Evolutionary conservation across 2,329 filamentous ascomycete species (phyloP).

Genomic region (Amphichorda felina): DNA sequence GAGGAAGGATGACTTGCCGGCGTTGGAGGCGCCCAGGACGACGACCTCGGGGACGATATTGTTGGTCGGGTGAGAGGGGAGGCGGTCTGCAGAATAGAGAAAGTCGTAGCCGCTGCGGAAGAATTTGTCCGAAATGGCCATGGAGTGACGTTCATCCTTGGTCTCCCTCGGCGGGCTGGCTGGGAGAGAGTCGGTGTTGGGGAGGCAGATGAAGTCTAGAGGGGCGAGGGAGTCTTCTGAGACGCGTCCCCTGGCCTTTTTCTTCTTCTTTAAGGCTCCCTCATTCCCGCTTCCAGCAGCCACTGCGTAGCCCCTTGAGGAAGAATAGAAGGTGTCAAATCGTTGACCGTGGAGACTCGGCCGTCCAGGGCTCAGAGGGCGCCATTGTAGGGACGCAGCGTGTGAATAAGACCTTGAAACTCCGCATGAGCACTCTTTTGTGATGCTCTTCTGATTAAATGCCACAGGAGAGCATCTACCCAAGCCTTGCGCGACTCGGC

Average conservation of each 20-base stretch:
- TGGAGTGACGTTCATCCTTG: constrained; percentile 11
- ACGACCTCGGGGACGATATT: constrained; percentile 50
- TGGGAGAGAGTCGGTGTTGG: neutral
- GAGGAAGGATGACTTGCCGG: constrained; percentile 80
- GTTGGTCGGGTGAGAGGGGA: constrained; percentile 38
- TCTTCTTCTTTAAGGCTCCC: neutral
- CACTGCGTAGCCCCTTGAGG: too few relatives aligned
- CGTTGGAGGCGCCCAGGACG: constrained; percentile 78
- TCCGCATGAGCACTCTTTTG: too few relatives aligned
- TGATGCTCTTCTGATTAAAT: too few relatives aligned
- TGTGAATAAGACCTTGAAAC: too few relatives aligned
- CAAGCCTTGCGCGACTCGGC: too few relatives aligned
- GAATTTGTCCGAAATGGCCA: constrained; percentile 17
- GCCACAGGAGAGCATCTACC: too few relatives aligned
- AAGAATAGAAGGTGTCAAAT: too few relatives aligned
- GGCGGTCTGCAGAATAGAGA: constrained; percentile 36
- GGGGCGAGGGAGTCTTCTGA: neutral
- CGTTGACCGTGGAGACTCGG: too few relatives aligned
- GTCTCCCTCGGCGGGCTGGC: constrained; percentile 1
- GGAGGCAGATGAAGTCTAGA: constrained; percentile 1
- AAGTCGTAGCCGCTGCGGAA: constrained; percentile 21
- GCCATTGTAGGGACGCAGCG: too few relatives aligned
- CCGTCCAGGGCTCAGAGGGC: too few relatives aligned
- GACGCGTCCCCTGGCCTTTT: neutral
- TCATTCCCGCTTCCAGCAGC: too few relatives aligned